These are phyloP conservation scores for Aureobasidium lini DNA, from an alignment of 2,329 filamentous ascomycete species.

Conservation along the genomic window DNA sequence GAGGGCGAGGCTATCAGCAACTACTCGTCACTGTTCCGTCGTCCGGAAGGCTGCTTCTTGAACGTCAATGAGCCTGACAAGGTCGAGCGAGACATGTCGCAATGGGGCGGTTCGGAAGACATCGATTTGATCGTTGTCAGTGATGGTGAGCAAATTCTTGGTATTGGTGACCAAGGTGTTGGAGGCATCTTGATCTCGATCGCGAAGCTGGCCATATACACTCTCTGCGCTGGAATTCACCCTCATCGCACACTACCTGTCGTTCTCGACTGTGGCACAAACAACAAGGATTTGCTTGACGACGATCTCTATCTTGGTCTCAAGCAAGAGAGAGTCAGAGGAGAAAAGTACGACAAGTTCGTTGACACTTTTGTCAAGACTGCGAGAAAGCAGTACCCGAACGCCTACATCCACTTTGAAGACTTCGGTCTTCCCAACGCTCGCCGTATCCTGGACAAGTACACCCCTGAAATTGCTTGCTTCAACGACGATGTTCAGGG, in stretches of 20 bases:
- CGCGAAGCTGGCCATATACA: slow-evolving; percentile 76
- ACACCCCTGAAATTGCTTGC: slow-evolving; percentile 65
- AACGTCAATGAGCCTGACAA: slow-evolving; percentile 62
- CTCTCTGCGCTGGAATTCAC: slow-evolving; percentile 79
- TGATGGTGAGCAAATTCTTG: slow-evolving; percentile 65
- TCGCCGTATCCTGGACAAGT: slow-evolving; percentile 66
- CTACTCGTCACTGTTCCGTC: slow-evolving; percentile 69
- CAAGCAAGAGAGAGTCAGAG: slow-evolving; percentile 56
- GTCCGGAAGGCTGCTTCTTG: slow-evolving; percentile 73
- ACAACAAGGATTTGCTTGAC: slow-evolving; percentile 66
- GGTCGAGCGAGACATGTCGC: slow-evolving; percentile 58
- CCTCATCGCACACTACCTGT: slow-evolving; percentile 71
- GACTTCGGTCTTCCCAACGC: slow-evolving; percentile 78
- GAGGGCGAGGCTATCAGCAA: slow-evolving; percentile 84
- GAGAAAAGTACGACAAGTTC: slow-evolving; percentile 67
- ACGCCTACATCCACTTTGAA: slow-evolving; percentile 78
- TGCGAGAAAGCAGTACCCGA: slow-evolving; percentile 63
- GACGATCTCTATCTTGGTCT: slow-evolving; percentile 77
- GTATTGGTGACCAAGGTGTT: slow-evolving; percentile 83
- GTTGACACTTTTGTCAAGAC: slow-evolving; percentile 66
- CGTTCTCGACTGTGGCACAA: slow-evolving; percentile 76
- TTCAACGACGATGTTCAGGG: slow-evolving; percentile 92
- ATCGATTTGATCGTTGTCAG: slow-evolving; percentile 86
- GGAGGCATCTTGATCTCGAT: slow-evolving; percentile 78
- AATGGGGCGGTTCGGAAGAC: slow-evolving; percentile 64